Evolutionary conservation across 148 eudicot species (phyloP).

Genomic region (Pouteria glomerata): DNA sequence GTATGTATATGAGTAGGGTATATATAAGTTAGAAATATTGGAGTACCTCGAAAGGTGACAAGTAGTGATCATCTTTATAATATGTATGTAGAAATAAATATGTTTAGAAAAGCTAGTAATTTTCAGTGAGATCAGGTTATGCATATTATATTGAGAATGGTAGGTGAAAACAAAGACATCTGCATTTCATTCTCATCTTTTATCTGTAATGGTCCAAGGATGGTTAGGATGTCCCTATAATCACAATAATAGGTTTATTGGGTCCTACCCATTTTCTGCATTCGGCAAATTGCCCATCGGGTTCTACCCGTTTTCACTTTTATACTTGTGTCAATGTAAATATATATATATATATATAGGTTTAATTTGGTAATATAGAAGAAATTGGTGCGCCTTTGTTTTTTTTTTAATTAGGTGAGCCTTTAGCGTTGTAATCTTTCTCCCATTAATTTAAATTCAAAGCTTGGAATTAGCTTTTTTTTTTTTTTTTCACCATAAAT

Average conservation of each 20-base stretch:
- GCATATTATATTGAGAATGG: background rate
- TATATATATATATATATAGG: no score
- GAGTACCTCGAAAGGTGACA: background rate
- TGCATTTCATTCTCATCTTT: background rate
- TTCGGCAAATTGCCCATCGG: background rate
- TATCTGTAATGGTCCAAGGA: background rate
- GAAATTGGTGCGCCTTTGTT: no score
- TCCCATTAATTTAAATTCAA: no score
- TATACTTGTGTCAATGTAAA: no score
- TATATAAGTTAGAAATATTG: no score
- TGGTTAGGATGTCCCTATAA: background rate
- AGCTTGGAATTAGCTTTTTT: no score
- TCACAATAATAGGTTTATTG: background rate
- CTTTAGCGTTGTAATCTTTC: no score
- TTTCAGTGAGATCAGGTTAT: background rate
- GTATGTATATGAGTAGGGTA: background rate
- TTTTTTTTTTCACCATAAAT: no score
- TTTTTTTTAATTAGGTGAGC: no score
- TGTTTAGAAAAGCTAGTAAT: no score
- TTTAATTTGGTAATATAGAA: no score
- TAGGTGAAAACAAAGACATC: background rate
- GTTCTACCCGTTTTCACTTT: background rate
- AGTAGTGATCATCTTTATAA: background rate
- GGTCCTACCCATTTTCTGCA: background rate
- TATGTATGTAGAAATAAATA: no score